These are phyloP conservation scores for Apophysomyces ossiformis DNA, from an alignment of 371 early-diverging fungal species.

Conservation along the genomic window DNA sequence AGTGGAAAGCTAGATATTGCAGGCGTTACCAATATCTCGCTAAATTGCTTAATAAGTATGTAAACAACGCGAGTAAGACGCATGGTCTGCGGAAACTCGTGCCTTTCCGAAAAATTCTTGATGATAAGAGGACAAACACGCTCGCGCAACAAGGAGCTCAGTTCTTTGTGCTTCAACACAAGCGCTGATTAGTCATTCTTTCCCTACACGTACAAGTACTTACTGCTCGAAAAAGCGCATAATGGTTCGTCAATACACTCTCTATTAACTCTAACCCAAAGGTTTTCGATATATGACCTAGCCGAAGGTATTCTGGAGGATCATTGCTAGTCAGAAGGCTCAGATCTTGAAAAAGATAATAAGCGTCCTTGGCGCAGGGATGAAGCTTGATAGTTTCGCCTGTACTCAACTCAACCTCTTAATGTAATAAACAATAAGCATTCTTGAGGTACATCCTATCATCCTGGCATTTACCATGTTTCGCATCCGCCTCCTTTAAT, in stretches of 20 bases:
- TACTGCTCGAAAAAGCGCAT: slow-evolving; percentile 75
- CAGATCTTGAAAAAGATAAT: slow-evolving; percentile 84
- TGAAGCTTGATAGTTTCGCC: slow-evolving; percentile 45
- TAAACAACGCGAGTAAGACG: slow-evolving; percentile 85
- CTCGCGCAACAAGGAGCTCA: slow-evolving; percentile 74
- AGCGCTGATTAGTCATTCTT: neutral
- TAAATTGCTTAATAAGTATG: slow-evolving; percentile 81
- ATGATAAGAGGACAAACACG: slow-evolving; percentile 89
- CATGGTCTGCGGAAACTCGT: slow-evolving; percentile 84
- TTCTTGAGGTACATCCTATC: slow-evolving; percentile 6
- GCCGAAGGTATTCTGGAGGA: slow-evolving; percentile 71
- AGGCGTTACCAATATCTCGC: slow-evolving; percentile 64
- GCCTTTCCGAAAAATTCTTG: slow-evolving; percentile 85
- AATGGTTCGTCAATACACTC: slow-evolving; percentile 82
- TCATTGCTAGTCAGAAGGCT: slow-evolving; percentile 73
- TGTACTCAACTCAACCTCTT: slow-evolving; percentile 33
- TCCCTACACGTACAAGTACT: neutral
- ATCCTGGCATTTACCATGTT: slow-evolving; percentile 38
- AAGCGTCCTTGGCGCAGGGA: slow-evolving; percentile 83
- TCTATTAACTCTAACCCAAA: slow-evolving; percentile 95
- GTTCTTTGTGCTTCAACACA: slow-evolving; percentile 68
- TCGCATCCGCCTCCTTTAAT: slow-evolving; percentile 32
- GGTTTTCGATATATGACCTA: slow-evolving; percentile 68
- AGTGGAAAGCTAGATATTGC: neutral
- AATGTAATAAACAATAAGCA: neutral